phyloP scores from a whole-genome alignment of 306 rosid genomes.

The Quercus mongolica region DNA sequence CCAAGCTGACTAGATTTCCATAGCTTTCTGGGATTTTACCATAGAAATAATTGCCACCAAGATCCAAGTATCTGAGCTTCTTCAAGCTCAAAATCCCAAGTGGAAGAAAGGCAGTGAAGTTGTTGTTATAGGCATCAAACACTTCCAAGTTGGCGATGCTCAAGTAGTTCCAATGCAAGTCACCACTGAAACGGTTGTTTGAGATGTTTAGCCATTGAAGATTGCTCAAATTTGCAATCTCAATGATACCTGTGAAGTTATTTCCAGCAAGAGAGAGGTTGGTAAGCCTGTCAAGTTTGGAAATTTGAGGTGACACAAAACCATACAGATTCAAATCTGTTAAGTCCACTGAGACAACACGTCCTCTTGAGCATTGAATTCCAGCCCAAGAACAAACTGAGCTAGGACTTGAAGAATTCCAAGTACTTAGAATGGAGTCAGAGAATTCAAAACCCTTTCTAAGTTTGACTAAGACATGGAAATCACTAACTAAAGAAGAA shows the following conservation, averaged over 20 bases:
- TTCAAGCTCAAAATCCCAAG: conserved; percentile 38
- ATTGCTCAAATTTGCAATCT: conserved; percentile 40
- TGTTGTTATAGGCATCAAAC: conserved; percentile 71
- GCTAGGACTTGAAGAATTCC: conserved; percentile 46
- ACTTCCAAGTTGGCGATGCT: conserved; percentile 52
- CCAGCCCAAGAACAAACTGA: conserved; percentile 77
- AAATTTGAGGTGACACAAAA: conserved; percentile 55
- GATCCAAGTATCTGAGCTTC: conserved; percentile 64
- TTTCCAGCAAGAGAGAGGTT: conserved; percentile 72
- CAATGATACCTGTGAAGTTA: conserved; percentile 63
- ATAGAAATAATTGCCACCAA: conserved; percentile 71
- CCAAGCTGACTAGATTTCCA: conserved; percentile 47
- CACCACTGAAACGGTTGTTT: conserved; percentile 60
- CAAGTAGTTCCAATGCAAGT: conserved; percentile 61
- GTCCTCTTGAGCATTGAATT: conserved; percentile 50
- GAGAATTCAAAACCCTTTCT: conserved; percentile 60
- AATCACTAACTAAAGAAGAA: conserved; percentile 60
- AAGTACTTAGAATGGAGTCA: conserved; percentile 44
- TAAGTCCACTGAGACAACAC: conserved; percentile 63
- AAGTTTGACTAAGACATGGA: conserved; percentile 52
- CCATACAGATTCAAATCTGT: conserved; percentile 58
- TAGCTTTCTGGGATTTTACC: conserved; percentile 64
- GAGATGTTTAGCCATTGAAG: conserved; percentile 77
- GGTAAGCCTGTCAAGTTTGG: conserved; percentile 56
- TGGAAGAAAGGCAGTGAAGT: conserved; percentile 71